A percentile compares a stretch with the other conserved stretches of the same genome.
Conservation (phyloP, 441 rosid genomes). For the Raphanus hybrid region DNA sequence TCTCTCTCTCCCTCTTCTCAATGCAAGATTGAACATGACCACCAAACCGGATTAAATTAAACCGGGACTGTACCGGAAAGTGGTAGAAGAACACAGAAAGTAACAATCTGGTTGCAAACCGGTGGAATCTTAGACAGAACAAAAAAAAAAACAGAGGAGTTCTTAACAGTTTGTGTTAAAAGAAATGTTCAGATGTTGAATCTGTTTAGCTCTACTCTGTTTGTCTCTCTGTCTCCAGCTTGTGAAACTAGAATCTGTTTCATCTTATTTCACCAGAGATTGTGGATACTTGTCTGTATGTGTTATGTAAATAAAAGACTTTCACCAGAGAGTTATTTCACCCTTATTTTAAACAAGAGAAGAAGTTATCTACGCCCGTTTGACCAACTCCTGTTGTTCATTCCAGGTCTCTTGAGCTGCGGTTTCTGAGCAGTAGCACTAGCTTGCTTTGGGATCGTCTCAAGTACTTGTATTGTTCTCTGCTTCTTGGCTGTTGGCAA, state of each 20-base stretch:
- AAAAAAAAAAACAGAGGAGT: conserved; percentile 30
- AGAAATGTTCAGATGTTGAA: conserved; percentile 17
- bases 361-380: conserved; percentile 58
- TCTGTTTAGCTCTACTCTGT: conserved; percentile 15
- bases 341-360: background rate
- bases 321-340: background rate
- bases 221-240: conserved; percentile 31
- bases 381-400: conserved; percentile 65
- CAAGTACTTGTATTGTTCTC: conserved; percentile 85
- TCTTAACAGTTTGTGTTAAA: conserved; percentile 5
- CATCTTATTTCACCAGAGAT: conserved; percentile 16
- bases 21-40: too few species aligned
- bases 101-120: conserved; percentile 23
- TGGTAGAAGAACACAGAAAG: conserved; percentile 26
- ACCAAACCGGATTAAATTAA: conserved; percentile 23
- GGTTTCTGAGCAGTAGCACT: conserved; percentile 49
- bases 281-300: conserved; percentile 9
- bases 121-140: conserved; percentile 28
- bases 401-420: conserved; percentile 59
- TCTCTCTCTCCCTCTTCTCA: too few species aligned
- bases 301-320: conserved; percentile 13
- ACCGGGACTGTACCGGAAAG: conserved; percentile 31
- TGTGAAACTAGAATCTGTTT: conserved; percentile 15
- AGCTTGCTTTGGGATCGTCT: conserved; percentile 52
- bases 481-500: conserved; percentile 74